These are phyloP conservation scores for Talaromyces proteolyticus DNA, from an alignment of 495 filamentous ascomycete genomes.

Conservation along the genomic window DNA sequence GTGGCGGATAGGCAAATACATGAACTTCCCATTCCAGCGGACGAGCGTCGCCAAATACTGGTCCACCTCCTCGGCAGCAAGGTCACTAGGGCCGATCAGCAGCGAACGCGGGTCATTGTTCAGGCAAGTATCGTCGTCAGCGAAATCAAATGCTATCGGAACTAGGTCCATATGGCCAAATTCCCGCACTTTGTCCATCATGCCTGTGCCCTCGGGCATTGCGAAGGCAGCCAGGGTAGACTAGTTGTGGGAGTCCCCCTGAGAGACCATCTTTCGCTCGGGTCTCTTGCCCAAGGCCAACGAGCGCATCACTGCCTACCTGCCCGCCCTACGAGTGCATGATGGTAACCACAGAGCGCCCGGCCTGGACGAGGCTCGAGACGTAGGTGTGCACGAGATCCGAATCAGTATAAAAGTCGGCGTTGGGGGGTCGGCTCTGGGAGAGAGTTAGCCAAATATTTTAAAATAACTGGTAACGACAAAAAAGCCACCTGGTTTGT, in stretches of 20 bases:
- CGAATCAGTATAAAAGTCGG: constrained; percentile 20
- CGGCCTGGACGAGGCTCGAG: constrained; percentile 16
- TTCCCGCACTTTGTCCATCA: constrained; percentile 16
- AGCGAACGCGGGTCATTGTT: constrained; percentile 15
- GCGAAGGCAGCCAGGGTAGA: constrained; percentile 35
- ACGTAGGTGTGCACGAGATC: constrained; percentile 16
- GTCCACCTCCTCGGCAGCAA: constrained; percentile 11
- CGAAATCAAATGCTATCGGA: constrained; percentile 13
- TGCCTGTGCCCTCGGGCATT: constrained; percentile 11
- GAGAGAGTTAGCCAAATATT: neutral
- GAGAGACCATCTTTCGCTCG: constrained; percentile 13
- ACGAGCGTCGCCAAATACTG: constrained; percentile 17
- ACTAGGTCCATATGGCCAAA: constrained; percentile 14
- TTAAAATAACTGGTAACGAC: neutral
- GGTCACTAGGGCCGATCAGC: constrained; percentile 19
- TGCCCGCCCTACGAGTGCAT: constrained; percentile 37
- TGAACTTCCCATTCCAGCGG: constrained; percentile 17
- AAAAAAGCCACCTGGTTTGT: constrained; percentile 13
- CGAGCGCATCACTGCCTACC: constrained; percentile 26
- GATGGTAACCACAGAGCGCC: constrained; percentile 23
- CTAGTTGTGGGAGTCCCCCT: constrained; percentile 28
- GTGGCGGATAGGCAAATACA: constrained; percentile 14
- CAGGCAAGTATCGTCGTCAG: constrained; percentile 13
- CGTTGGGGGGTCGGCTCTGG: constrained; percentile 13
- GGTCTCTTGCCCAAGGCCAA: constrained; percentile 17